Conservation (phyloP, 2,329 filamentous ascomycete species). For the Ustulina deusta region DNA sequence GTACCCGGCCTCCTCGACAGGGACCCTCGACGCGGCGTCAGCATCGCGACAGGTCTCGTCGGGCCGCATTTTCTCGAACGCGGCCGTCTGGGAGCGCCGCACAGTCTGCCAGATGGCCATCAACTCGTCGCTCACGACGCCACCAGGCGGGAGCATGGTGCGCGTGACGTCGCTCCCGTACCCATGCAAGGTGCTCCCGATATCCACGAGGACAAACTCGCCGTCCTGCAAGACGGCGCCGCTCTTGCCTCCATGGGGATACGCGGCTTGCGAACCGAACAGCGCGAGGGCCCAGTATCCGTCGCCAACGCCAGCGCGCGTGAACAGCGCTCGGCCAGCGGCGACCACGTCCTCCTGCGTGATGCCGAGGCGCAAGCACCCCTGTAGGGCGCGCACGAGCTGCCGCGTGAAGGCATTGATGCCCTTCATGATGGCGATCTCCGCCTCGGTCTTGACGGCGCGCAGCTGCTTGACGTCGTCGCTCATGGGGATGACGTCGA, state of each 20-base stretch:
- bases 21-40: constrained; percentile 47
- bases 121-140: constrained; percentile 43
- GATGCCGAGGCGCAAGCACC: constrained; percentile 44
- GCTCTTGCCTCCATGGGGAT: constrained; percentile 48
- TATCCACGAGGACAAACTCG: constrained; percentile 50
- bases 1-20: constrained; percentile 44
- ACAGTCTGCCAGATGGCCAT: constrained; percentile 47
- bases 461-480: constrained; percentile 45
- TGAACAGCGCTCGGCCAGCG: constrained; percentile 42
- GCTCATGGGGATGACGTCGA: constrained; percentile 49
- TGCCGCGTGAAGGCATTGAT: constrained; percentile 49
- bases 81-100: constrained; percentile 44
- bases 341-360: constrained; percentile 46
- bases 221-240: constrained; percentile 45
- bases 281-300: constrained; percentile 50
- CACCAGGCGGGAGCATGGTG: constrained; percentile 46
- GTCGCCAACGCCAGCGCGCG: constrained; percentile 45
- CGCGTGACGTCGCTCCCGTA: constrained; percentile 50
- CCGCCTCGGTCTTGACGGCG: constrained; percentile 47
- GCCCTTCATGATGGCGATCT: constrained; percentile 46
- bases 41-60: constrained; percentile 48
- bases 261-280: constrained; percentile 49
- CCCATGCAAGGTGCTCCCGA: constrained; percentile 47
- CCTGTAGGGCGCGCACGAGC: constrained; percentile 47
- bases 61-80: constrained; percentile 45